Evolutionary conservation across 2,329 filamentous ascomycete species (phyloP).

Genomic region (Neoarthrinium moseri): DNA sequence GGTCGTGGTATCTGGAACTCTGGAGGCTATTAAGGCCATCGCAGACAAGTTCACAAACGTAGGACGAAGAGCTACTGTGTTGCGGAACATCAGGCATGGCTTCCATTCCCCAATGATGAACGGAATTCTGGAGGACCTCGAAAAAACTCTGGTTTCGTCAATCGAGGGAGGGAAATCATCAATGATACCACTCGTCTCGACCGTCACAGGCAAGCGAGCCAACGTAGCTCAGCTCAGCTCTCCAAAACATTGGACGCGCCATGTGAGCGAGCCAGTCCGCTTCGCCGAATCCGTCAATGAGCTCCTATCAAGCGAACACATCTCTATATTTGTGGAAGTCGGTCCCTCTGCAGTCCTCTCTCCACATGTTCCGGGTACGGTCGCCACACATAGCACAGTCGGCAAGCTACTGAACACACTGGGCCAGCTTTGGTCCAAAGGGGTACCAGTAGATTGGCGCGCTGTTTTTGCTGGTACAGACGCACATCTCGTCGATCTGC

Average conservation of each 20-base stretch:
- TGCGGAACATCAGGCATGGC: conserved; percentile 6
- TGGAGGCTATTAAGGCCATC: conserved; percentile 3
- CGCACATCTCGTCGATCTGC: conserved; percentile 4
- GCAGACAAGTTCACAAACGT: conserved; percentile 6
- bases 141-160: not conserved
- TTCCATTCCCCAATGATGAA: conserved; percentile 9
- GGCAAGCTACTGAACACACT: conserved; percentile 4
- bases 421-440: conserved; percentile 2
- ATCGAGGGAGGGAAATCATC: not conserved
- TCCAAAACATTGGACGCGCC: conserved; percentile 1
- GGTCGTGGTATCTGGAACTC: conserved; percentile 7
- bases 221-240: not conserved
- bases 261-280: conserved; percentile 7
- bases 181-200: conserved; percentile 2
- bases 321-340: conserved; percentile 8
- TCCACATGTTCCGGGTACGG: conserved; percentile 5
- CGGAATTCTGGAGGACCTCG: conserved; percentile 1
- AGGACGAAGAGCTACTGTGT: conserved; percentile 1
- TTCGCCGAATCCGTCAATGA: conserved; percentile 7
- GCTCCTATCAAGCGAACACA: not conserved
- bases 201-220: conserved; percentile 4
- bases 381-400: conserved; percentile 4
- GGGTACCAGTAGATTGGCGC: conserved; percentile 3
- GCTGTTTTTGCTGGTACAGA: not conserved
- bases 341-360: conserved; percentile 5